These are phyloP conservation scores for Dujonia santamariae DNA, from an alignment of 1,139 yeast species.

Conservation along the genomic window DNA sequence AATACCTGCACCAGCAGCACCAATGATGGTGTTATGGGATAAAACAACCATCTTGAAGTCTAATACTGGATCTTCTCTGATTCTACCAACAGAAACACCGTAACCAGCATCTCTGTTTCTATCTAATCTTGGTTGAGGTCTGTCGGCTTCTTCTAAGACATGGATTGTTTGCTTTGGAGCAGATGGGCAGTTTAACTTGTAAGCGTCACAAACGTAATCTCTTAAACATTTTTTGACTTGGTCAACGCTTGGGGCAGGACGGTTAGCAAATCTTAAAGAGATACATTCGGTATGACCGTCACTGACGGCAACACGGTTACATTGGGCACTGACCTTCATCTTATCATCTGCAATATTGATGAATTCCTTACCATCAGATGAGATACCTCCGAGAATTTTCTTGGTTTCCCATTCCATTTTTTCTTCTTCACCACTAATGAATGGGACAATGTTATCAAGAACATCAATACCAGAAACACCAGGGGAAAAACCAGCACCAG, in stretches of 20 bases:
- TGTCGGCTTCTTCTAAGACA: slow-evolving; percentile 82
- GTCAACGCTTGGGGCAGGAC: slow-evolving; percentile 83
- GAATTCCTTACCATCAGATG: slow-evolving; percentile 54
- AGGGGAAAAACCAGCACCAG: slow-evolving; percentile 98
- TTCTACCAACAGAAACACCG: slow-evolving; percentile 93
- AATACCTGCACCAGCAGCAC: slow-evolving; percentile 99
- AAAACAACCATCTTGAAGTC: slow-evolving; percentile 95
- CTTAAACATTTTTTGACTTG: slow-evolving; percentile 67
- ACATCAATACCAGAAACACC: slow-evolving; percentile 96
- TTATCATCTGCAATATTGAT: slow-evolving; percentile 64
- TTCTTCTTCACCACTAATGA: slow-evolving; percentile 95
- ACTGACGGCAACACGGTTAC: slow-evolving; percentile 94
- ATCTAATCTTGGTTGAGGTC: slow-evolving; percentile 98
- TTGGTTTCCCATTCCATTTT: slow-evolving; percentile 98
- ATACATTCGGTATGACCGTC: slow-evolving; percentile 99
- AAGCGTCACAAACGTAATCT: slow-evolving; percentile 84
- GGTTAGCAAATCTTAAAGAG: slow-evolving; percentile 74
- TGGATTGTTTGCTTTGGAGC: slow-evolving; percentile 94
- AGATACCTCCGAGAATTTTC: slow-evolving; percentile 76
- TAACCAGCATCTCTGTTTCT: slow-evolving; percentile 93
- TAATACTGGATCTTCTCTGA: slow-evolving; percentile 88
- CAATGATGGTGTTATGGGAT: slow-evolving; percentile 94
- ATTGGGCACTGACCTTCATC: slow-evolving; percentile 88
- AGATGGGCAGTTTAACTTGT: slow-evolving; percentile 72
- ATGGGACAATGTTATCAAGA: slow-evolving; percentile 91